Evolutionary conservation across 805 yeast species (phyloP), one percentile per base, ranked within the genome.

Genomic region (Zygoascus ofunaensis): DNA sequence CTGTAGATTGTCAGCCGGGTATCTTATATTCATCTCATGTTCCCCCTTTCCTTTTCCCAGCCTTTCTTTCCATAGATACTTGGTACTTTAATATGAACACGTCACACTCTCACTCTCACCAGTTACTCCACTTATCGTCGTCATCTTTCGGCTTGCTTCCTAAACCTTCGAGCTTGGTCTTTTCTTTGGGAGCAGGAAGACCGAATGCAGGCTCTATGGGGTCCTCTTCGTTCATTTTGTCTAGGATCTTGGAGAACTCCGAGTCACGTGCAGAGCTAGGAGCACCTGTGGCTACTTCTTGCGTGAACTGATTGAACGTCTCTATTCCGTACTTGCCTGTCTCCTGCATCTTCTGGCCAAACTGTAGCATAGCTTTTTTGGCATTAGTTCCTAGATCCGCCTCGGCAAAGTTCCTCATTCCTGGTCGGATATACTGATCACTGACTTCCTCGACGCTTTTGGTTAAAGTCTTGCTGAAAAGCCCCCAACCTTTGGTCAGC

Each of bases 301-400:
- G 55, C 2, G 87, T 79, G 57, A 79, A 77, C 15, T 69, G 68
- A 49, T 70, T 72, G 55, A 76, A 72, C n/a, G 81, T 79, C 51
- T 80, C 82, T 43, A 77, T 79, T 22, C 94, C 85, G 52, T 77
- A 78, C 48, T 70, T 74, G 28, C 94, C 83, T 0, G 96, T 86
- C 53, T 87, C 94, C 61, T 84, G 94, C 68, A 90, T 83, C 58
- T 80, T 87, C 60, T 85, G 94, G 39, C 97, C 96, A 67, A 90
- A 92, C 69, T 92, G 97, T 47, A 86, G 81, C 75, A 94, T 85
- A n/a, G 97, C 97, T 54, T 87, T 77, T 50, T 75, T 79, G 3
- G 97, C 92, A 58, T 87, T 94, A 44, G 65, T 69, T 20, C 94
- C 78, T 37, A 85, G 63, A 47, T 92, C 97, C 49, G 84, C 77